A percentile compares a stretch with the other conserved stretches of the same genome.
Conservation (phyloP, 805 yeast species). For the Saccharomycopsis guyanensis region DNA sequence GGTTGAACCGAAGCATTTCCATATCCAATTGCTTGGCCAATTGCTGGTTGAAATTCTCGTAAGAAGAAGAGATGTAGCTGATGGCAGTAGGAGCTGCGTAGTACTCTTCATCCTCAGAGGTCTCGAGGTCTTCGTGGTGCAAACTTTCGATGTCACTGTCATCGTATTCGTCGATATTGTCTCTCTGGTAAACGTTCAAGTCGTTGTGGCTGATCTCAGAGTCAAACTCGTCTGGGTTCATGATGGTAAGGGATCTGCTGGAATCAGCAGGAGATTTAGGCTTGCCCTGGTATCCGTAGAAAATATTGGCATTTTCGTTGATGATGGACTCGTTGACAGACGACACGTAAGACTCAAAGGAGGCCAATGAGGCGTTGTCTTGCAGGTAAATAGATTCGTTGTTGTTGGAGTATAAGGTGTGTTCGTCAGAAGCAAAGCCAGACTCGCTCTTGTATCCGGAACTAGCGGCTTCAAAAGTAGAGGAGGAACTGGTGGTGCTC, state of each 20-base stretch:
- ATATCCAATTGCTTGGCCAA: not conserved
- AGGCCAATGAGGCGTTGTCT: too few species aligned
- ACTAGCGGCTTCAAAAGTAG: not conserved
- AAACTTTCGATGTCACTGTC: conserved; percentile 18
- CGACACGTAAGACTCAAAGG: conserved; percentile 14
- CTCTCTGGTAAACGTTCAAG: conserved; percentile 9
- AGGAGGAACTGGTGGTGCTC: not conserved
- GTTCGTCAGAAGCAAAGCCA: not conserved
- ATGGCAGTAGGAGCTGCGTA: not conserved
- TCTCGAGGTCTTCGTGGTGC: conserved; percentile 8
- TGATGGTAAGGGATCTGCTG: conserved; percentile 10
- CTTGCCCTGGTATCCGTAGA: conserved; percentile 7
- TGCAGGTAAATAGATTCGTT: too few species aligned
- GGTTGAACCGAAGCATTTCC: not conserved
- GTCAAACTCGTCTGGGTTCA: conserved; percentile 18
- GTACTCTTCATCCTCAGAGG: not conserved
- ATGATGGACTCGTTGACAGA: conserved; percentile 15
- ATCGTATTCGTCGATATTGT: conserved; percentile 18
- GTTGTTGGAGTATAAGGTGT: too few species aligned
- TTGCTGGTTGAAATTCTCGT: not conserved
- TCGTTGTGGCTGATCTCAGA: not conserved
- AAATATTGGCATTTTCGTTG: conserved; percentile 14
- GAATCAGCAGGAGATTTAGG: not conserved
- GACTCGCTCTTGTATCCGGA: not conserved
- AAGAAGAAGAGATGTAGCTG: not conserved